These are phyloP conservation scores for Fusarium siculi DNA, from an alignment of 2,329 filamentous ascomycete genomes.

Conservation along the genomic window DNA sequence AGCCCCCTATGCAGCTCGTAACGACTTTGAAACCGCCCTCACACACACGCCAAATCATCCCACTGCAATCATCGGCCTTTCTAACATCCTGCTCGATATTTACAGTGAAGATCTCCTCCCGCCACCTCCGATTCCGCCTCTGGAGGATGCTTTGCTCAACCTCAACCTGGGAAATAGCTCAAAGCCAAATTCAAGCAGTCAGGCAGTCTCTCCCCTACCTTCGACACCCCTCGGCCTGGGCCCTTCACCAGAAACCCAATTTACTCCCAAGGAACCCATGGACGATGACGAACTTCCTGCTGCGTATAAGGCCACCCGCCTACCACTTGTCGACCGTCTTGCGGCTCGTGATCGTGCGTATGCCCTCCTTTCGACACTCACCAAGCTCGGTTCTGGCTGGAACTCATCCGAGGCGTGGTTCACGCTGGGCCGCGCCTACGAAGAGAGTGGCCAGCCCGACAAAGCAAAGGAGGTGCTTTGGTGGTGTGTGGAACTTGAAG, in stretches of 20 bases:
- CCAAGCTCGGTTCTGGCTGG: conserved; percentile 88
- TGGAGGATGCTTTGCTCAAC: conserved; percentile 44
- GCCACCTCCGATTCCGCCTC: conserved; percentile 61
- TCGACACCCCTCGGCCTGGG: conserved; percentile 61
- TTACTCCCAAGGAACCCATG: conserved; percentile 28
- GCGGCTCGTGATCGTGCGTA: conserved; percentile 91
- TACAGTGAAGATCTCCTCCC: conserved; percentile 77
- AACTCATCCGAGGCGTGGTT: conserved; percentile 95
- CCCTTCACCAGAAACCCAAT: conserved; percentile 36
- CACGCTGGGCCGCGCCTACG: conserved; percentile 84
- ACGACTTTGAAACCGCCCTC: conserved; percentile 84
- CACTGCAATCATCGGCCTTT: conserved; percentile 81
- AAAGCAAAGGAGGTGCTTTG: conserved; percentile 93
- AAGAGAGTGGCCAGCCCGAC: conserved; percentile 84
- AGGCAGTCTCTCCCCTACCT: conserved; percentile 48
- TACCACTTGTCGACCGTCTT: conserved; percentile 82
- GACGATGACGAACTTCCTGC: conserved; percentile 58
- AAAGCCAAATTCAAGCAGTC: conserved; percentile 5
- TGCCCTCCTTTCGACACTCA: conserved; percentile 82
- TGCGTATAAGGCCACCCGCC: conserved; percentile 67
- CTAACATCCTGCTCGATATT: conserved; percentile 86
- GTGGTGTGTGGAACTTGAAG: conserved; percentile 98
- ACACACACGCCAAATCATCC: conserved; percentile 83
- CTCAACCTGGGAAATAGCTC: neutral
- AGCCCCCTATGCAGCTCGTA: conserved; percentile 74